These are phyloP conservation scores for Dissoconium aciculare DNA, from an alignment of 2,329 filamentous ascomycete species.

Conservation along the genomic window DNA sequence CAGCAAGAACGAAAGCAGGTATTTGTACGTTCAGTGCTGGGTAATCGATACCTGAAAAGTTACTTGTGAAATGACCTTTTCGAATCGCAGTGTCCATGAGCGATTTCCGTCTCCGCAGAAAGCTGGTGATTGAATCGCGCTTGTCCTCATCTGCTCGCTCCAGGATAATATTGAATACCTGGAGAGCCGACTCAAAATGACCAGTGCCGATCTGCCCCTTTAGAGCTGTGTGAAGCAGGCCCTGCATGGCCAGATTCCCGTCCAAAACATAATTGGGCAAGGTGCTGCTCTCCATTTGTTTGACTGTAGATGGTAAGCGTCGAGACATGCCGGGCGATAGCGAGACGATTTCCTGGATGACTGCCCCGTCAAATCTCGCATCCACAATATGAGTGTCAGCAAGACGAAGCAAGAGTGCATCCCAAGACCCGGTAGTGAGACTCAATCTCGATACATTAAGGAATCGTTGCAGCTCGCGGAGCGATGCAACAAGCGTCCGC, in stretches of 20 bases:
- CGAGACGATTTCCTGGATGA: conserved; percentile 25
- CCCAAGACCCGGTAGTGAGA: conserved; percentile 30
- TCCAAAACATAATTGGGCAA: conserved; percentile 31
- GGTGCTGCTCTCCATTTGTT: conserved; percentile 21
- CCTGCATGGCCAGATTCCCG: conserved; percentile 29
- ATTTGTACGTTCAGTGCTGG: conserved; percentile 32
- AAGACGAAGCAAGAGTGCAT: conserved; percentile 35
- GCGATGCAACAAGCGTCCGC: conserved; percentile 21
- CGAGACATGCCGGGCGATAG: conserved; percentile 29
- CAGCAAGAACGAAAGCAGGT: conserved; percentile 34
- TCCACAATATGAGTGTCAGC: conserved; percentile 35
- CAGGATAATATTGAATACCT: conserved; percentile 26
- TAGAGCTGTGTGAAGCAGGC: conserved; percentile 30
- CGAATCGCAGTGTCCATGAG: conserved; percentile 15
- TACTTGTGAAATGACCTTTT: conserved; percentile 17
- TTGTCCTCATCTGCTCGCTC: conserved; percentile 31
- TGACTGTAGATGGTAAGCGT: conserved; percentile 25
- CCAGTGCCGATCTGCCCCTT: conserved; percentile 26
- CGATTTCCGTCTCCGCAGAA: conserved; percentile 21
- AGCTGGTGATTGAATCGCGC: conserved; percentile 27
- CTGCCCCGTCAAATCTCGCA: conserved; percentile 30
- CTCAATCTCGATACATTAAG: conserved; percentile 22
- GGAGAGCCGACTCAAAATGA: conserved; percentile 26
- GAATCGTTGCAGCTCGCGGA: conserved; percentile 26
- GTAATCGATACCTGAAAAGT: conserved; percentile 27